phyloP scores from a whole-genome alignment of 495 filamentous ascomycete species.

The Cercophora samala region DNA sequence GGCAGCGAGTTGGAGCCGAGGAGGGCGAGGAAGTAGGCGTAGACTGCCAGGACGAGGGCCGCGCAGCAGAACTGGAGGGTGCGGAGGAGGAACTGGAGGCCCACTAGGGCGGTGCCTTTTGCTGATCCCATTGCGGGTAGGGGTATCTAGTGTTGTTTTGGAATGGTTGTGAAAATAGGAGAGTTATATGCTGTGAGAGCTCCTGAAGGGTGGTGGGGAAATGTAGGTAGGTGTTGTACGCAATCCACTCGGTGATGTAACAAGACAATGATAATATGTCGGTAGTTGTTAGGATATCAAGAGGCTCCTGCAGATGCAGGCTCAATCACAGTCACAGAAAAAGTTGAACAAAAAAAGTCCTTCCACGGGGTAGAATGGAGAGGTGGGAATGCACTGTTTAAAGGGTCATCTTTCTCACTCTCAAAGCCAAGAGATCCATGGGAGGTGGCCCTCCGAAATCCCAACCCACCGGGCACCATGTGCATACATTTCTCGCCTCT shows the following conservation, averaged over 20 bases:
- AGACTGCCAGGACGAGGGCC: constrained; percentile 72
- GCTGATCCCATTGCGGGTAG: background rate
- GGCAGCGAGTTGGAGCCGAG: constrained; percentile 55
- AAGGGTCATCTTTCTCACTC: background rate
- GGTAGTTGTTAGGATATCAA: background rate
- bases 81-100: constrained; percentile 61
- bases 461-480: background rate
- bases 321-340: background rate
- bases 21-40: constrained; percentile 68
- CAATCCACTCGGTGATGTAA: background rate
- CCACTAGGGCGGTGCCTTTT: constrained; percentile 56
- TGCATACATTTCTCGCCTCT: background rate
- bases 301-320: background rate
- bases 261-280: background rate
- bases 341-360: background rate
- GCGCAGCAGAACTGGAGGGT: constrained; percentile 67
- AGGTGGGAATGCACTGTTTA: background rate
- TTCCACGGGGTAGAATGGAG: background rate
- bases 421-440: background rate
- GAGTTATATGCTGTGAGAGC: too few relatives aligned
- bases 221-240: too few relatives aligned
- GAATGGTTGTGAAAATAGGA: too few relatives aligned
- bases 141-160: background rate
- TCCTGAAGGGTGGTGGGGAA: too few relatives aligned
- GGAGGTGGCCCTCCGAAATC: background rate